Evolutionary conservation across 352 stramenopile genomes (phyloP).

Genomic region (Globisporangium viniferum): DNA sequence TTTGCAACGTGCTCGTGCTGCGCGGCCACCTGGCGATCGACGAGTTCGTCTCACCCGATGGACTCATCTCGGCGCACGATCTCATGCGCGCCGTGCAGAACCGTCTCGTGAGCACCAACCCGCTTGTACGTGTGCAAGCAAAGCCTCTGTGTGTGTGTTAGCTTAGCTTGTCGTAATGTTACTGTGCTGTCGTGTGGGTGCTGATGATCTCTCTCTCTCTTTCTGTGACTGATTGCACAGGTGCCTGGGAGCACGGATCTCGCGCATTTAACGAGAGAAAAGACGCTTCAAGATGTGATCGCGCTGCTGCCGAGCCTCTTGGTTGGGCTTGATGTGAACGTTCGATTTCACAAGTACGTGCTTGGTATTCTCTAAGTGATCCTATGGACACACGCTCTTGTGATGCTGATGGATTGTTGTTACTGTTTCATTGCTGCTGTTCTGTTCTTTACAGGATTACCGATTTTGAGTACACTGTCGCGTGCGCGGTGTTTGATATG

Average conservation of each 20-base stretch:
- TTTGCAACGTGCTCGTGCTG: constrained; percentile 95
- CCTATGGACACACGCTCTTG: not conserved
- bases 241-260: constrained; percentile 49
- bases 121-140: constrained; percentile 33
- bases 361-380: not conserved
- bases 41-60: constrained; percentile 35
- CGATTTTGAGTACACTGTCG: constrained; percentile 95
- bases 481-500: constrained; percentile 95
- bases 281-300: constrained; percentile 88
- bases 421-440: constrained; percentile 5
- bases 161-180: not conserved
- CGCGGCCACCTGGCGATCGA: constrained; percentile 87
- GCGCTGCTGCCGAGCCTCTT: constrained; percentile 92
- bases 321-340: constrained; percentile 97
- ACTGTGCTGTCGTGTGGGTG: not conserved
- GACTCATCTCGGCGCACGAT: constrained; percentile 86
- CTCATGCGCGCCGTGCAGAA: constrained; percentile 90
- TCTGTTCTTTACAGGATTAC: constrained; percentile 48
- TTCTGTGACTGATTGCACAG: constrained; percentile 14
- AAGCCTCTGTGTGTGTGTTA: not conserved
- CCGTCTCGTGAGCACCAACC: constrained; percentile 83
- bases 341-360: constrained; percentile 91
- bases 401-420: constrained; percentile 2
- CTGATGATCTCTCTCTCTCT: not conserved
- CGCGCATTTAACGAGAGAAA: constrained; percentile 67